Evolutionary conservation across 164 flowering plant species (phyloP).

Genomic region (Magnolia changhungtana): DNA sequence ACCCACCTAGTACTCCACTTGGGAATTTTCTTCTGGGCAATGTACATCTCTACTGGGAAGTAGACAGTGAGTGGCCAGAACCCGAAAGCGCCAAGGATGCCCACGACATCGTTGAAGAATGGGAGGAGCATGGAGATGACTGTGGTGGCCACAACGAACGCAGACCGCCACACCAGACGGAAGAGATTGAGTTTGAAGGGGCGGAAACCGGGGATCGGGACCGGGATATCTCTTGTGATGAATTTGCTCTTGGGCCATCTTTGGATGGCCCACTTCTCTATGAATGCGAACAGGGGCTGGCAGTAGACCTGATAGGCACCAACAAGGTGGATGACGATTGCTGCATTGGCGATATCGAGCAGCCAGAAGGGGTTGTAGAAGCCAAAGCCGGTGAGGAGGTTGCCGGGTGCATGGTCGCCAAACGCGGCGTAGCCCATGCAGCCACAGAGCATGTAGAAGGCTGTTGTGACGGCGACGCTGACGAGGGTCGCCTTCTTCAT

Average conservation of each 20-base stretch:
- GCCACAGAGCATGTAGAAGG: slow-evolving; percentile 59
- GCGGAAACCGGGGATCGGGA: slow-evolving; percentile 30
- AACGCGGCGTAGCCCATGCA: slow-evolving; percentile 66
- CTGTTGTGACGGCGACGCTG: slow-evolving; percentile 42
- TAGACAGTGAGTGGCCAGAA: slow-evolving; percentile 74
- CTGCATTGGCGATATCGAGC: slow-evolving; percentile 56
- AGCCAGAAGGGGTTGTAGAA: slow-evolving; percentile 66
- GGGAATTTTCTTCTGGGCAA: slow-evolving; percentile 49
- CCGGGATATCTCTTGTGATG: slow-evolving; percentile 36
- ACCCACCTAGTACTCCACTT: slow-evolving; percentile 61
- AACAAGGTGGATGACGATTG: slow-evolving; percentile 58
- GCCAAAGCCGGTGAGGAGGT: slow-evolving; percentile 63
- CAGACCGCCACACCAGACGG: slow-evolving; percentile 53
- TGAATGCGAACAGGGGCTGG: slow-evolving; percentile 64
- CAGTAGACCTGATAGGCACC: slow-evolving; percentile 68
- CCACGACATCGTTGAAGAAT: slow-evolving; percentile 65
- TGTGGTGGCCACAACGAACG: slow-evolving; percentile 57
- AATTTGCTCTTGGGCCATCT: slow-evolving; percentile 39
- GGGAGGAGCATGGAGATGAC: slow-evolving; percentile 65
- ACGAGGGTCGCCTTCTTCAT: slow-evolving; percentile 48
- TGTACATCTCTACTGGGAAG: slow-evolving; percentile 74
- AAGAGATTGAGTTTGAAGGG: slow-evolving; percentile 50
- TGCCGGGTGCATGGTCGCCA: slow-evolving; percentile 56
- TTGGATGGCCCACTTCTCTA: slow-evolving; percentile 43
- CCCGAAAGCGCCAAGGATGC: slow-evolving; percentile 58